Conservation (phyloP, 1,139 yeast genomes). For the Ogataea hybrid region DNA sequence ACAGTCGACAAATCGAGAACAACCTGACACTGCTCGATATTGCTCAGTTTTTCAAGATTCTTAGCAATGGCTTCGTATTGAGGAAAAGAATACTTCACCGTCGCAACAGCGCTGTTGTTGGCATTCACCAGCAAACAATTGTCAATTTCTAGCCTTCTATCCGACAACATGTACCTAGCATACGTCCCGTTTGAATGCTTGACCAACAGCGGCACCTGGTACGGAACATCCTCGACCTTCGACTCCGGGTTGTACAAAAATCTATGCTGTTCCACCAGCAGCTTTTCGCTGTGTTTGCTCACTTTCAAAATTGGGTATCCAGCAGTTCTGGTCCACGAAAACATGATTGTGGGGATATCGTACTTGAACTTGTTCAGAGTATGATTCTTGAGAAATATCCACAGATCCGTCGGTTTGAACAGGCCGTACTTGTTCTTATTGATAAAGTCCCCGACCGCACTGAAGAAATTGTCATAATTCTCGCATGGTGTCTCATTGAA, state of each 20-base stretch:
- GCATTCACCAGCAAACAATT: constrained; percentile 40
- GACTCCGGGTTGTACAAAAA: constrained; percentile 36
- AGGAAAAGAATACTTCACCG: constrained; percentile 24
- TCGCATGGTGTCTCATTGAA: constrained; percentile 37
- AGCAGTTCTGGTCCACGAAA: constrained; percentile 58
- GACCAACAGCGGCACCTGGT: constrained; percentile 53
- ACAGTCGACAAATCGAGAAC: constrained; percentile 40
- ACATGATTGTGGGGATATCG: constrained; percentile 43
- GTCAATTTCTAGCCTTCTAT: constrained; percentile 42
- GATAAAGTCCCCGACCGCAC: constrained; percentile 44
- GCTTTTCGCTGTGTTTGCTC: constrained; percentile 28
- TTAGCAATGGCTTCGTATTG: constrained; percentile 20
- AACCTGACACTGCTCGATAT: constrained; percentile 37
- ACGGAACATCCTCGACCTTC: constrained; percentile 44
- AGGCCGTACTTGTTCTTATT: constrained; percentile 36
- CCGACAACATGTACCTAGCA: constrained; percentile 46
- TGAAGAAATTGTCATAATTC: constrained; percentile 36
- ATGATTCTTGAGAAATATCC: constrained; percentile 39
- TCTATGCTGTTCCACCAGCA: constrained; percentile 52
- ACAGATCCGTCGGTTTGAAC: constrained; percentile 56
- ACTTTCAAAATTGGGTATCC: constrained; percentile 59
- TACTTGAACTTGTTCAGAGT: constrained; percentile 26
- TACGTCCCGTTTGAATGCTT: constrained; percentile 38
- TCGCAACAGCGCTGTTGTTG: constrained; percentile 40
- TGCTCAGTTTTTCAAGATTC: constrained; percentile 27